phyloP scores from a whole-genome alignment of 2,329 filamentous ascomycete genomes.

The Neonectria hederae region DNA sequence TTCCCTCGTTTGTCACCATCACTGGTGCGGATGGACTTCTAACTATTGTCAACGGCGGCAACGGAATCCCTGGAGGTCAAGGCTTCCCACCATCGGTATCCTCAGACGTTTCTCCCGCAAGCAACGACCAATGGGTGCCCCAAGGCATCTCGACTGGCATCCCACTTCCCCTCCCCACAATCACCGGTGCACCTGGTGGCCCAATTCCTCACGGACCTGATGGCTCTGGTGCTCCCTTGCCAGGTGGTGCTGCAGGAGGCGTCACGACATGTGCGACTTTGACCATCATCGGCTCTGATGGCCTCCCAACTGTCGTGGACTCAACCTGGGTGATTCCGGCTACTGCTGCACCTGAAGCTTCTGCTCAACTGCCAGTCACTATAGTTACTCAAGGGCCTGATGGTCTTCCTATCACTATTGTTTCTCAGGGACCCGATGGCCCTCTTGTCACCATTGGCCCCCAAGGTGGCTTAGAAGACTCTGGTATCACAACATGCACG shows the following conservation, averaged over 20 bases:
- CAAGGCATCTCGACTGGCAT: conserved; percentile 24
- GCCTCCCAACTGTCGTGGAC: conserved; percentile 47
- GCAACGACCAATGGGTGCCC: conserved; percentile 28
- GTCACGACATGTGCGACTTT: conserved; percentile 40
- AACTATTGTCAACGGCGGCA: conserved; percentile 37
- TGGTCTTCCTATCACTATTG: conserved; percentile 28
- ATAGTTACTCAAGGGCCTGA: conserved; percentile 26
- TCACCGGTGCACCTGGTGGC: conserved; percentile 17
- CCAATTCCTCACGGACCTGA: conserved; percentile 20
- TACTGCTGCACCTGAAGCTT: conserved; percentile 24
- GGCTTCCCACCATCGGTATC: conserved; percentile 22
- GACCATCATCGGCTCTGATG: conserved; percentile 47
- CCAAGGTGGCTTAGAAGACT: conserved; percentile 23
- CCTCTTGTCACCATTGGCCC: conserved; percentile 31
- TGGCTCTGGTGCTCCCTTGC: conserved; percentile 19
- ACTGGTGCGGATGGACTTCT: conserved; percentile 40
- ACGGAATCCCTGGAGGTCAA: conserved; percentile 19
- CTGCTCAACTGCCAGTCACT: conserved; percentile 26
- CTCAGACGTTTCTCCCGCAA: conserved; percentile 18
- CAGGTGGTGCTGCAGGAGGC: conserved; percentile 20
- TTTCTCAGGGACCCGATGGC: conserved; percentile 26
- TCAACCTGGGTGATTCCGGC: conserved; percentile 46
- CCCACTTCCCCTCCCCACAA: conserved; percentile 25
- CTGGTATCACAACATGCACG: conserved; percentile 38
- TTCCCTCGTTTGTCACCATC: background rate